phyloP scores from a whole-genome alignment of 768 basidiomycete species.

The Macrocybe gigantea region DNA sequence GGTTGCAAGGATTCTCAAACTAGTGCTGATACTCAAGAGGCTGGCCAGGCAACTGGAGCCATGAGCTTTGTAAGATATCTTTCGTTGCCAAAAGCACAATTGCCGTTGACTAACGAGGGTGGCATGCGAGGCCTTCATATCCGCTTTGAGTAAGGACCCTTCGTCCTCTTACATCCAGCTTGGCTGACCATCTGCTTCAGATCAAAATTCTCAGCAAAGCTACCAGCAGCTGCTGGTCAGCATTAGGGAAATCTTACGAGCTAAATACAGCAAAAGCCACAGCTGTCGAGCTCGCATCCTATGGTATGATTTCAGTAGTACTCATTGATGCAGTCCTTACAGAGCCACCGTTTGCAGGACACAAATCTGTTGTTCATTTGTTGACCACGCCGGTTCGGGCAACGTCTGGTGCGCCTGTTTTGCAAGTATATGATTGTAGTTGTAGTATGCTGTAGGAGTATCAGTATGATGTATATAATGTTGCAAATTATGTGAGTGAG shows the following conservation, averaged over 20 bases:
- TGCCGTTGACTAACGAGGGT: not conserved
- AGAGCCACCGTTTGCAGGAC: not conserved
- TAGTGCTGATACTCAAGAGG: slow-evolving; percentile 71
- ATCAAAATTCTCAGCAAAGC: slow-evolving; percentile 20
- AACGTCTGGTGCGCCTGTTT: too few species aligned
- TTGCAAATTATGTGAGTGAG: too few species aligned
- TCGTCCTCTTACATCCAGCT: not conserved
- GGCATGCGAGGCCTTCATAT: slow-evolving; percentile 46
- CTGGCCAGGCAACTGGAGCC: slow-evolving; percentile 65
- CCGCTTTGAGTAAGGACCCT: slow-evolving; percentile 39
- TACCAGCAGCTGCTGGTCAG: slow-evolving; percentile 36
- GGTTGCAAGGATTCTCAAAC: slow-evolving; percentile 80
- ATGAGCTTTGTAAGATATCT: slow-evolving; percentile 64
- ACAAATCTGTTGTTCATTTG: slow-evolving; percentile 1
- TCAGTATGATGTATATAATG: too few species aligned
- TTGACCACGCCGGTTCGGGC: not conserved
- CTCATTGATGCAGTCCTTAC: not conserved
- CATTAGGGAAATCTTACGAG: slow-evolving; percentile 31
- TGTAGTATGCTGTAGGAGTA: too few species aligned
- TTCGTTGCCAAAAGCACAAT: not conserved
- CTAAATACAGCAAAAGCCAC: slow-evolving; percentile 39
- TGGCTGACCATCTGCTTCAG: not conserved
- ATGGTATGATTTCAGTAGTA: slow-evolving; percentile 28
- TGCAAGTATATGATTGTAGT: too few species aligned
- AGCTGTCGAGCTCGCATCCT: slow-evolving; percentile 33